Conservation (phyloP, 2,329 filamentous ascomycete species). For the Fusarium papillatum region DNA sequence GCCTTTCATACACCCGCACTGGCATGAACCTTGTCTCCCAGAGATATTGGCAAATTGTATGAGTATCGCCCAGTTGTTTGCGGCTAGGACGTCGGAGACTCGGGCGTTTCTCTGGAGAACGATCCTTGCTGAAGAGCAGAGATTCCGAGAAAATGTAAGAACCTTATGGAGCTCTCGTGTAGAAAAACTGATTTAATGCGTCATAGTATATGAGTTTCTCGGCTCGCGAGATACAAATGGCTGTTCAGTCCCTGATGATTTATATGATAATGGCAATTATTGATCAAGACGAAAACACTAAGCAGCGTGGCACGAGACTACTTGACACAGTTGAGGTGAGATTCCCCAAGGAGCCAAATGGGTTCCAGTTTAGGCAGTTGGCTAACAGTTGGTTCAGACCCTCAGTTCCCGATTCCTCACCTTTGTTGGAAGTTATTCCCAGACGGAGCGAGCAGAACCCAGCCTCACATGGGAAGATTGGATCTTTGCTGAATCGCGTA, state of each 20-base stretch:
- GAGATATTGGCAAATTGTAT: constrained; percentile 43
- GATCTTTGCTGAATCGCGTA: constrained; percentile 48
- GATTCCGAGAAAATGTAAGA: constrained; percentile 36
- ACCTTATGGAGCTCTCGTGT: neutral
- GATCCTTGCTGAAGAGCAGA: constrained; percentile 40
- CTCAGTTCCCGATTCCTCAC: constrained; percentile 27
- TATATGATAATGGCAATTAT: constrained; percentile 49
- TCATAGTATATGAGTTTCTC: constrained; percentile 6
- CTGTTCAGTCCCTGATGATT: constrained; percentile 42
- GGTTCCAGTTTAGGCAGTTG: neutral
- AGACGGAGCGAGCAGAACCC: constrained; percentile 25
- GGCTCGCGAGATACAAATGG: constrained; percentile 30
- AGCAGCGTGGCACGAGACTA: constrained; percentile 5
- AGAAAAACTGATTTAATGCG: neutral
- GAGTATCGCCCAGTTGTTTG: constrained; percentile 43
- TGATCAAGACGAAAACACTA: constrained; percentile 22
- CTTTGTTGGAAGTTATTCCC: constrained; percentile 14
- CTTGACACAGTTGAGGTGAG: constrained; percentile 37
- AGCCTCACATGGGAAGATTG: constrained; percentile 46
- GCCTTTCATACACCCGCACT: constrained; percentile 48
- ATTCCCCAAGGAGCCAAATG: too few species aligned
- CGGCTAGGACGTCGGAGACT: constrained; percentile 35
- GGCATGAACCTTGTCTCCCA: constrained; percentile 35
- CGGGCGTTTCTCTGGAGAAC: constrained; percentile 44
- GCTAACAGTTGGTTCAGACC: constrained; percentile 1